A percentile compares a stretch with the other conserved stretches of the same genome.
These are phyloP conservation scores for Apiospora sp. DNA, from an alignment of 2,329 filamentous ascomycete species.

Conservation along the genomic window DNA sequence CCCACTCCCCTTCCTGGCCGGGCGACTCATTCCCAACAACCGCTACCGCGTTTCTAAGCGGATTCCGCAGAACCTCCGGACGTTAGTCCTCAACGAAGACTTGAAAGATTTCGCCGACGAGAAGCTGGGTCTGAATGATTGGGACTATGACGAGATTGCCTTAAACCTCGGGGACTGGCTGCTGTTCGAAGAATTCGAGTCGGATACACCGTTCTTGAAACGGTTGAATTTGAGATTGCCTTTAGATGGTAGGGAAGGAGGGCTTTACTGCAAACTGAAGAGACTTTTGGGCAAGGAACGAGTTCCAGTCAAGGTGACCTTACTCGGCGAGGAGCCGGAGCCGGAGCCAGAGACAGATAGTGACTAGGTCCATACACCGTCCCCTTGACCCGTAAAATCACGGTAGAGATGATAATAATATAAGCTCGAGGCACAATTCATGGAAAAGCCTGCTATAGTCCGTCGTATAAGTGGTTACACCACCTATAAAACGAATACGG, in stretches of 20 bases:
- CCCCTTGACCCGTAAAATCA: no score
- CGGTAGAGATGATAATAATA: no score
- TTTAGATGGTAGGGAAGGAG: neutral
- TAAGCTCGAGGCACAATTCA: no score
- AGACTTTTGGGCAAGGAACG: neutral
- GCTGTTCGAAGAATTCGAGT: neutral
- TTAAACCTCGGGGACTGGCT: slow-evolving; percentile 5
- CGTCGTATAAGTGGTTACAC: no score
- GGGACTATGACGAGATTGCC: neutral
- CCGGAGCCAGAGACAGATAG: no score
- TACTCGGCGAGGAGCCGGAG: neutral
- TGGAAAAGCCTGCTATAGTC: no score
- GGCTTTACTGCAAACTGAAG: neutral
- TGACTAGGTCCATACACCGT: no score
- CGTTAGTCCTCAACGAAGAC: neutral
- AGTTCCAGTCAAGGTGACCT: neutral
- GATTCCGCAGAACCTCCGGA: neutral
- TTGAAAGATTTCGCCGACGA: neutral
- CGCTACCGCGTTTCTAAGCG: neutral
- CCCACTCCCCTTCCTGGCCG: slow-evolving; percentile 11
- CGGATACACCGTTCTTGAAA: neutral
- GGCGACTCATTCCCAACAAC: slow-evolving; percentile 1
- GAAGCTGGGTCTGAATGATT: neutral
- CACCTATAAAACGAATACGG: no score
- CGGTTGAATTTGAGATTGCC: neutral